phyloP scores from a whole-genome alignment of 768 basidiomycete species.

The Mycena olivaceomarginata region DNA sequence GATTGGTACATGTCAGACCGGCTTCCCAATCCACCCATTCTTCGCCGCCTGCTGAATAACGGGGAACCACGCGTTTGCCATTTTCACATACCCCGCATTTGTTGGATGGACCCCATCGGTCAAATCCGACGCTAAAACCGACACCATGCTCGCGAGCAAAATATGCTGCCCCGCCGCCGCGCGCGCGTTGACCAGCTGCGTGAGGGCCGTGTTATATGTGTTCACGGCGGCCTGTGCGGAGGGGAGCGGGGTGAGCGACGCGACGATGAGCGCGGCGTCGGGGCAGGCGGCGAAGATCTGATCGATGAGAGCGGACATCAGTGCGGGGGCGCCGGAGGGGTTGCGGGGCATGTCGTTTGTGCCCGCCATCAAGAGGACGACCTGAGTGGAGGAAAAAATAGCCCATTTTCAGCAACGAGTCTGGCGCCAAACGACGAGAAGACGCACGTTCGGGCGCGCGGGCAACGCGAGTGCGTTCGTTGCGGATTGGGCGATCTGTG shows the following conservation, averaged over 20 bases:
- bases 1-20: not conserved
- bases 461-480: slow-evolving; percentile 28
- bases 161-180: slow-evolving; percentile 40
- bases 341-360: slow-evolving; percentile 39
- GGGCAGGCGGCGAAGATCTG: slow-evolving; percentile 30
- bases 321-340: slow-evolving; percentile 7
- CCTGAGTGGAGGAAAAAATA: slow-evolving; percentile 18
- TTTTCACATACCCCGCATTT: slow-evolving; percentile 41
- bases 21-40: slow-evolving; percentile 42
- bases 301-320: slow-evolving; percentile 32
- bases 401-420: not conserved
- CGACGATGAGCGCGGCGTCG: slow-evolving; percentile 39
- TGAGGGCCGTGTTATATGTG: slow-evolving; percentile 32
- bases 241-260: slow-evolving; percentile 31
- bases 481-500: slow-evolving; percentile 34
- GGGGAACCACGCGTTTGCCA: slow-evolving; percentile 42
- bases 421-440: not conserved
- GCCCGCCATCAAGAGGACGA: slow-evolving; percentile 44
- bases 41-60: slow-evolving; percentile 33
- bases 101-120: slow-evolving; percentile 38
- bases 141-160: slow-evolving; percentile 32
- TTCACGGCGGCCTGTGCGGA: slow-evolving; percentile 24
- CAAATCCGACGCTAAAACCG: slow-evolving; percentile 29
- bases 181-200: slow-evolving; percentile 29
- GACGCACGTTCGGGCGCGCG: slow-evolving; percentile 25